Evolutionary conservation across 2,329 filamentous ascomycete genomes (phyloP), one percentile per base, ranked within the genome.

Genomic region (Thielaviopsis punctulata): DNA sequence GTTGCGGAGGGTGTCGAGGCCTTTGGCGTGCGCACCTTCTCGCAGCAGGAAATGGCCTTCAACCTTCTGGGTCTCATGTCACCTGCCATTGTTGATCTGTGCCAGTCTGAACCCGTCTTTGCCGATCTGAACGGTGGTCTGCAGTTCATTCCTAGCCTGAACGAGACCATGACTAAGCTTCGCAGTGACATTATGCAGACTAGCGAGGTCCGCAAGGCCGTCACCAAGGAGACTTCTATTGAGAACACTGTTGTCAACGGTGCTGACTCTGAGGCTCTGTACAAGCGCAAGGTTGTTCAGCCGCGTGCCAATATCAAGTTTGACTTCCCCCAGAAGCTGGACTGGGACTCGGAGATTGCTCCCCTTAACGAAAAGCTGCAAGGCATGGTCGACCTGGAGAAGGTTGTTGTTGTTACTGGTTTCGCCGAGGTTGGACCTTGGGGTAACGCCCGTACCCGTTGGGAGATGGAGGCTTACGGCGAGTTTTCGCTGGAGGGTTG

Each of bases 21-120:
- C 61, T 92, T 93, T 59, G 92, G 92, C 61, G 92, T 96, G 23
- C 88, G 92, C 61, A 98, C 92, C 3, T 98, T 98, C 75, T 96
- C 90, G 9, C 92, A 96, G 70, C 88, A 95, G 66, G 92, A 98
- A 69, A 98, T 98, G 92, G 92, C 92, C 15, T 98, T 98, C 76
- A 98, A 98, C 69, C 70, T 98, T 59, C 79, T 98, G 45, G 90
- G 92, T 59, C 78, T 98, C 51, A 95, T 98, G 92, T 85, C 89
- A 1, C 89, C 92, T 36, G 77, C 82, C 24, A 86, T 98, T 61
- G 89, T 95, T 59, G 88, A 98, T 64, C 78, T 98, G 44, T 98
- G 92, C 75, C 92, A 98, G 71, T 74, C 79, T 45, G 87, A 96
- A 70, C 93, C 92, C 10, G 88, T 98, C 55, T 96, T 92, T 68